Evolutionary conservation across 2,329 filamentous ascomycete species (phyloP).

Genomic region (Fusarium sororula): DNA sequence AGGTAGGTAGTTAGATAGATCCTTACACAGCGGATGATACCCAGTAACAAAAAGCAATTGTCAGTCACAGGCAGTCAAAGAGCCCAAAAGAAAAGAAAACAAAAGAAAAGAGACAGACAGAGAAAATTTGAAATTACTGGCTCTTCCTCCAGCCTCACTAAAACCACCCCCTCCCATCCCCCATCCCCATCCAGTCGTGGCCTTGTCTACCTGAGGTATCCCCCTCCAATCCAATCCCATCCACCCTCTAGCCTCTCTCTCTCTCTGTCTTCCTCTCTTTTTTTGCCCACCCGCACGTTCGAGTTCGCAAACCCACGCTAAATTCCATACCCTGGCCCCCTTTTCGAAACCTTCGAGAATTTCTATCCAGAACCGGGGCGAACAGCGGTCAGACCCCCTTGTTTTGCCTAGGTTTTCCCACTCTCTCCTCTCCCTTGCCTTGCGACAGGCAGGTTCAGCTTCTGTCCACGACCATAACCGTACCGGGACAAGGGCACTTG

Average conservation of each 20-base stretch:
- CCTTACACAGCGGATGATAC: not conserved
- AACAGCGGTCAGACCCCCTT: constrained; percentile 44
- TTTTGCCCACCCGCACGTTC: constrained; percentile 27
- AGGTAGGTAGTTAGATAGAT: not conserved
- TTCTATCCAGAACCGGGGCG: constrained; percentile 39
- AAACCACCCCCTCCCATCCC: constrained; percentile 1
- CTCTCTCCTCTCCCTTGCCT: constrained; percentile 11
- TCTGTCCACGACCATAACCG: constrained; percentile 6
- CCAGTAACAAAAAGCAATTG: constrained; percentile 15
- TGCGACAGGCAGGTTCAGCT: constrained; percentile 30
- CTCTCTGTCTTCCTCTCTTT: not conserved
- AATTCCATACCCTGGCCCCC: constrained; percentile 36
- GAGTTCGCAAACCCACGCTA: constrained; percentile 37
- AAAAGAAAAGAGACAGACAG: not conserved
- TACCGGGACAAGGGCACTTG: constrained; percentile 28
- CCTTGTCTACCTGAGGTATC: not conserved
- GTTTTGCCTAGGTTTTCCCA: constrained; percentile 8
- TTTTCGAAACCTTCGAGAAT: constrained; percentile 47
- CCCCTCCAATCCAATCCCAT: not conserved
- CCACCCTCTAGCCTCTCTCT: not conserved
- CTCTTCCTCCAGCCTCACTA: constrained; percentile 5
- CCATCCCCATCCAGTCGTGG: too few species aligned
- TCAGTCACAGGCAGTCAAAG: not conserved
- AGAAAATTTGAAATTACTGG: constrained; percentile 23
- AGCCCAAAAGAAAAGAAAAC: not conserved